Evolutionary conservation across 371 early-diverging fungal species (phyloP).

Genomic region (Circinella minor): DNA sequence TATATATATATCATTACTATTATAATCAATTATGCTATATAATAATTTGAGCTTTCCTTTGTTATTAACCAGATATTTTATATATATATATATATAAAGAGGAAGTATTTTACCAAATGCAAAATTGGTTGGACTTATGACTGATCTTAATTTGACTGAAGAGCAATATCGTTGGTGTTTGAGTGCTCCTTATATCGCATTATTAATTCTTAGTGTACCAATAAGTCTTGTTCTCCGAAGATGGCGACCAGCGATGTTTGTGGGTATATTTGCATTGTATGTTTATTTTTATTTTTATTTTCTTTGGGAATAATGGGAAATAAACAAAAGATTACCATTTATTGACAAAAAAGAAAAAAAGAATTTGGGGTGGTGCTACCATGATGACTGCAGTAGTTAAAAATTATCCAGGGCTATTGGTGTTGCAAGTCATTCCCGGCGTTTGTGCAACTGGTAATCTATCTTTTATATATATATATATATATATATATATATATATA

Average conservation of each 20-base stretch:
- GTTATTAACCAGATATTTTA: no score
- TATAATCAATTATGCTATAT: no score
- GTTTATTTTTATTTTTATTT: not conserved
- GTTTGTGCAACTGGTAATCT: slow-evolving; percentile 18
- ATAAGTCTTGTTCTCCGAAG: slow-evolving; percentile 38
- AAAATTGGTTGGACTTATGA: slow-evolving; percentile 35
- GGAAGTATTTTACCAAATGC: slow-evolving; percentile 26
- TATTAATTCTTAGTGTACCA: slow-evolving; percentile 37
- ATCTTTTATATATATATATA: not conserved
- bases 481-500: not conserved
- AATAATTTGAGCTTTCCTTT: no score
- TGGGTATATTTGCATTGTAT: slow-evolving; percentile 30
- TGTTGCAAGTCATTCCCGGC: slow-evolving; percentile 20
- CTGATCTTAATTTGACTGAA: slow-evolving; percentile 28
- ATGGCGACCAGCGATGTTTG: slow-evolving; percentile 18
- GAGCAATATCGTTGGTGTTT: slow-evolving; percentile 24
- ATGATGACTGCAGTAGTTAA: slow-evolving; percentile 26
- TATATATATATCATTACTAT: no score
- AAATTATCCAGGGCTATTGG: slow-evolving; percentile 20
- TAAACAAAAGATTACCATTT: not conserved
- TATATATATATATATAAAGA: not conserved
- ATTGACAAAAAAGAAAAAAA: not conserved
- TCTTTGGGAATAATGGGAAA: not conserved
- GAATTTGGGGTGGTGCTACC: slow-evolving; percentile 32
- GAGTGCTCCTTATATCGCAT: slow-evolving; percentile 22